Base-by-base conservation (phyloP, 83 land plant genomes). In the Larix sibirica region DNA sequence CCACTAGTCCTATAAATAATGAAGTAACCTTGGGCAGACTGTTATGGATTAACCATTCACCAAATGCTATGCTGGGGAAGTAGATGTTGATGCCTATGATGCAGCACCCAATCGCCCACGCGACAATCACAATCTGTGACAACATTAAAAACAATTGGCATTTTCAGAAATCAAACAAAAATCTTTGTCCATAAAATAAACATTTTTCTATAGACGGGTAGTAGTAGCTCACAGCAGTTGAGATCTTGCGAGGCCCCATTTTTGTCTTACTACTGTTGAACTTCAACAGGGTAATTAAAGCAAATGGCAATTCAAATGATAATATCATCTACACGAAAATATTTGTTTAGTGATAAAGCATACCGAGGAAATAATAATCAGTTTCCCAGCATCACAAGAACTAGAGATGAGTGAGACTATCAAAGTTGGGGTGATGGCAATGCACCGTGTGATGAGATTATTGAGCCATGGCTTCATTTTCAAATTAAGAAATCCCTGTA, bases 291-390 rank as follows among this genome's bases (percentile, higher is more conserved):
- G 86, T 86, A 20, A 87, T 84, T 16, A 87, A 42, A 31, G 77
- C 84, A 61, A 87, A 87, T n/a, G 89, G 86, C 31, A 84, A 68
- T 36, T 80, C 87, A 81, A 87, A 87, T 14, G 87, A 69, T 13
- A 84, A 64, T 40, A 88, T 81, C 84, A 82, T 78, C 88, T 83
- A 61, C 77, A 68, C 23, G 36, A 40, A 68, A 40, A 17, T 5
- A 31, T 76, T 6, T 14, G 13, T 56, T 62, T 28, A 26, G 24
- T n/a, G 16, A 77, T 59, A 28, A 26, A 31, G 31, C 77, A 60
- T 83, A 86, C 87, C 18, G 87, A 86, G 42, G 84, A 42, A 28
- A 86, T 83, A 40, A 86, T 86, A 54, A 86, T 86, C 2, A 86
- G 76, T 21, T 67, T 77, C 59, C 87, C 87, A 23, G 87, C 85